Base-by-base conservation (phyloP, 2,329 filamentous ascomycete genomes). In the Epicoccum nigrum region DNA sequence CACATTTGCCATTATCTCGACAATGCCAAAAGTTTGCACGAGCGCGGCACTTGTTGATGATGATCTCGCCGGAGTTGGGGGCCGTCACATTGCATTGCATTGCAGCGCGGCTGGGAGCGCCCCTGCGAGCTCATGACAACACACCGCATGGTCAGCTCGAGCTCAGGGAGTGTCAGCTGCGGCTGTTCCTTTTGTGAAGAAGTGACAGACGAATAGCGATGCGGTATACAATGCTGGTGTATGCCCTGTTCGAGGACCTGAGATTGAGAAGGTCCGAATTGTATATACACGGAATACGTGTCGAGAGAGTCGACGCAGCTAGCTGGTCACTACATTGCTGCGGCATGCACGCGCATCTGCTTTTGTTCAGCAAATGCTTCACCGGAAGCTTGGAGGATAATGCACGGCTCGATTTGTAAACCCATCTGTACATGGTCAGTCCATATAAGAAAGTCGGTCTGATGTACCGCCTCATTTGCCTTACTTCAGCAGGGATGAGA, bases 81-180 rank as follows among this genome's bases (percentile, higher is more conserved):
- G 43, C 40, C 34, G 35, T 59, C 44, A 59, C 55, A 49, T 38
- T 58, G 54, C 58, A 58, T 56, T 32, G 37, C 60, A 58, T 56
- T 31, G 35, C 44, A 53, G 28, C 28, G 39, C 43, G 27, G 42
- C 23, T 37, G 27, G 15, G 39, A 19, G 47, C 35, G 7, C 30
- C n/a, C n/a, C 31, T 38, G 37, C 34, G 13, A 40, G 21, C 15
- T 20, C 28, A 33, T 21, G 39, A 42, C 17, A 46, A 40, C 17
- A 19, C 31, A 47, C 32, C 35, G 46, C 32, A 46, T 37, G 25
- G 35, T 54, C 44, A 59, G 45, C 47, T 46, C 32, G 23, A 33
- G n/a, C n/a, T n/a, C n/a, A n/a, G 37, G 9, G 37, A 7, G 27
- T 33, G 40, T 52, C 49, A 56, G 55, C 38, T 20, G 32, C 12